Percentiles rank a stretch among this genome's conserved stretches.
Evolutionary conservation across 2,329 filamentous ascomycete genomes (phyloP).

Genomic region (Cryphonectria nitschkei): DNA sequence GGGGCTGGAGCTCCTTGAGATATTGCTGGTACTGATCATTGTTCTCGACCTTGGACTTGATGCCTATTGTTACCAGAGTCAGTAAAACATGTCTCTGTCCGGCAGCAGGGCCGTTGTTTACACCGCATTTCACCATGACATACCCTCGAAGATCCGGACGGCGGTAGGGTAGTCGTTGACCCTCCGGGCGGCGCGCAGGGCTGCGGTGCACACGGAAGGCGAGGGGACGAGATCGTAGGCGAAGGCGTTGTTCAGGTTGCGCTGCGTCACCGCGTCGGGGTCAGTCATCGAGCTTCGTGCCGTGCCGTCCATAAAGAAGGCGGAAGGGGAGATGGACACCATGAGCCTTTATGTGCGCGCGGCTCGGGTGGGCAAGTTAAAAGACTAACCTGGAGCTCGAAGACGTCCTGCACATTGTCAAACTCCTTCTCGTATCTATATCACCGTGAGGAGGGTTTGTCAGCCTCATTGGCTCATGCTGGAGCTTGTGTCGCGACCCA

Average conservation of each 20-base stretch:
- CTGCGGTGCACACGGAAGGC: conserved; percentile 85
- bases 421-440: conserved; percentile 99
- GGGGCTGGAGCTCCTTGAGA: conserved; percentile 86
- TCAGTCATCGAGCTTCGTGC: conserved; percentile 28
- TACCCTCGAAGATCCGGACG: conserved; percentile 98
- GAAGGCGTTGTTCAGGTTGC: conserved; percentile 99
- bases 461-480: conserved; percentile 41
- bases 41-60: conserved; percentile 99
- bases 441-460: conserved; percentile 36
- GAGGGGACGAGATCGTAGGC: conserved; percentile 99
- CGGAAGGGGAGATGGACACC: background rate
- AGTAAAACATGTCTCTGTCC: background rate
- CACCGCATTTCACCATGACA: background rate
- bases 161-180: conserved; percentile 99
- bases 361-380: conserved; percentile 24
- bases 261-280: conserved; percentile 38
- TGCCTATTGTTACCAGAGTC: conserved; percentile 59
- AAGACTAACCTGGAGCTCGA: conserved; percentile 91
- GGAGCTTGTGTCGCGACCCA: conserved; percentile 21
- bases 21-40: conserved; percentile 96
- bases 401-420: conserved; percentile 94
- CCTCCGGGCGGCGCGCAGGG: conserved; percentile 88
- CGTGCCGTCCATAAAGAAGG: background rate
- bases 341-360: background rate
- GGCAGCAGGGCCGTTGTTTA: background rate